These are phyloP conservation scores for Decorospora gaudefroyi DNA, from an alignment of 2,329 filamentous ascomycete genomes.

Conservation along the genomic window DNA sequence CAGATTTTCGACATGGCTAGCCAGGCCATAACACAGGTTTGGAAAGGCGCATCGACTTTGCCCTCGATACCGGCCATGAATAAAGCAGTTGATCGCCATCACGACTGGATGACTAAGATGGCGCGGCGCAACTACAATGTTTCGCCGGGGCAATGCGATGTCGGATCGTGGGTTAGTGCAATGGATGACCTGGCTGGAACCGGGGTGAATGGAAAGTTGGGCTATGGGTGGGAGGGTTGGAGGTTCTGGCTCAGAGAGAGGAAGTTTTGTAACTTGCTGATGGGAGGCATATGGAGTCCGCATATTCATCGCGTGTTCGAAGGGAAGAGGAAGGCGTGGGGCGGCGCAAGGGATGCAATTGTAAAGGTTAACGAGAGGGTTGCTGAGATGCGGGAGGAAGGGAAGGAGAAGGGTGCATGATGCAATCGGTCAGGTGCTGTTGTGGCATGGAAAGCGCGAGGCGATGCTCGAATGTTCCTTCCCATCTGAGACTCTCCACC, in stretches of 20 bases:
- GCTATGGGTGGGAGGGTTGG: slow-evolving; percentile 51
- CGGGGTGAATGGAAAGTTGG: slow-evolving; percentile 49
- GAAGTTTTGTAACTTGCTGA: slow-evolving; percentile 47
- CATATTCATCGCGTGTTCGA: slow-evolving; percentile 52
- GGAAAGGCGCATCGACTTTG: slow-evolving; percentile 48
- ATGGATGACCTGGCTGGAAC: slow-evolving; percentile 52
- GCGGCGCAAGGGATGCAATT: slow-evolving; percentile 48
- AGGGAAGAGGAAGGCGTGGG: slow-evolving; percentile 49
- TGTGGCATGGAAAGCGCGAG: slow-evolving; percentile 4
- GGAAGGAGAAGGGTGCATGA: slow-evolving; percentile 4
- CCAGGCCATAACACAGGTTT: slow-evolving; percentile 55
- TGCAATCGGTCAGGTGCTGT: not conserved
- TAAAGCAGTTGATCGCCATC: slow-evolving; percentile 15
- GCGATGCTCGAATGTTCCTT: slow-evolving; percentile 16
- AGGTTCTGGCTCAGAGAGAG: slow-evolving; percentile 50
- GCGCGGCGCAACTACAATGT: slow-evolving; percentile 45
- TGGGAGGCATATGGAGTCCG: slow-evolving; percentile 50
- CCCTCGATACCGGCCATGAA: slow-evolving; percentile 46
- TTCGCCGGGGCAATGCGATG: slow-evolving; percentile 23
- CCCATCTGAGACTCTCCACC: slow-evolving; percentile 11
- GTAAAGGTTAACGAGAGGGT: slow-evolving; percentile 28
- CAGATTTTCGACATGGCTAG: slow-evolving; percentile 48
- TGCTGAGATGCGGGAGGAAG: slow-evolving; percentile 1
- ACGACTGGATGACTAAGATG: slow-evolving; percentile 34
- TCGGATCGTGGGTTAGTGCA: slow-evolving; percentile 46